Evolutionary conservation across 1,284 basidiomycete genomes (phyloP).

Genomic region (Ustilago curta): DNA sequence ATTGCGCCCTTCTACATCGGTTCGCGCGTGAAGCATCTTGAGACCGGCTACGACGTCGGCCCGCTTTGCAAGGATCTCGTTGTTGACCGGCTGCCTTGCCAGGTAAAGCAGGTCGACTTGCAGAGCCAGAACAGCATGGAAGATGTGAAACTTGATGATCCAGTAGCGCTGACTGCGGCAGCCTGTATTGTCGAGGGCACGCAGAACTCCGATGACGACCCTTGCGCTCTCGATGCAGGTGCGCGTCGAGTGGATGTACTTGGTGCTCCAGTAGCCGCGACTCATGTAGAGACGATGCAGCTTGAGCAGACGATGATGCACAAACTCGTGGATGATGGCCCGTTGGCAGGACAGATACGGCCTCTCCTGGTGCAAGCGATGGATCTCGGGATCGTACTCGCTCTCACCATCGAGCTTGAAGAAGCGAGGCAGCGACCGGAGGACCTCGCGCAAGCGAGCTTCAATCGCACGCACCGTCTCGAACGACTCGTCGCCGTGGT

Average conservation of each 20-base stretch:
- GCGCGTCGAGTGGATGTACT: slow-evolving; percentile 57
- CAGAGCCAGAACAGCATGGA: slow-evolving; percentile 47
- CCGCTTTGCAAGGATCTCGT: slow-evolving; percentile 41
- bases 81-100: slow-evolving; percentile 31
- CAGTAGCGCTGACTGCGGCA: slow-evolving; percentile 44
- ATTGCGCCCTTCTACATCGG: slow-evolving; percentile 46
- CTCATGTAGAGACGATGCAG: slow-evolving; percentile 60
- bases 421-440: slow-evolving; percentile 52
- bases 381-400: slow-evolving; percentile 58
- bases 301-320: slow-evolving; percentile 60
- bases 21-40: slow-evolving; percentile 49
- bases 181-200: slow-evolving; percentile 30
- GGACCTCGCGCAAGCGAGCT: slow-evolving; percentile 46
- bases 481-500: slow-evolving; percentile 43
- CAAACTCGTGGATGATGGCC: slow-evolving; percentile 52
- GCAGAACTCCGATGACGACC: slow-evolving; percentile 39
- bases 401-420: slow-evolving; percentile 54
- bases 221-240: slow-evolving; percentile 53
- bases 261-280: slow-evolving; percentile 56
- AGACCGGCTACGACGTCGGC: slow-evolving; percentile 44
- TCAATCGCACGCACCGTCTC: slow-evolving; percentile 55
- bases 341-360: slow-evolving; percentile 61
- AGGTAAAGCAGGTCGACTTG: slow-evolving; percentile 49
- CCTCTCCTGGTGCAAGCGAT: slow-evolving; percentile 49
- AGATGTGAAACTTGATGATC: slow-evolving; percentile 52